These are phyloP conservation scores for Xylariaceae sp. DNA, from an alignment of 2,329 filamentous ascomycete genomes.

Conservation along the genomic window DNA sequence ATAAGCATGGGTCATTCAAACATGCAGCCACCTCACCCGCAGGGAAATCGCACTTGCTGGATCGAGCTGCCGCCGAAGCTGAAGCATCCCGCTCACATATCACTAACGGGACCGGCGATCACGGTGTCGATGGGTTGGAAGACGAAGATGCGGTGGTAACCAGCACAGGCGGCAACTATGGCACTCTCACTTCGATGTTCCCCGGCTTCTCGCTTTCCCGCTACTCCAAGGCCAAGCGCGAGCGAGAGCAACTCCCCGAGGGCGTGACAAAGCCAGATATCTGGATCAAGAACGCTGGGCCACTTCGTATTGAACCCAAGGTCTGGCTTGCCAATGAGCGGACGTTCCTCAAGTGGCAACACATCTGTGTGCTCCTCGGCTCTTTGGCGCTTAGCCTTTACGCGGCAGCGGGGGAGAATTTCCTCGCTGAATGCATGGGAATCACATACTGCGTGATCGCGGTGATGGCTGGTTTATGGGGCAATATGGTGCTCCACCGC, in stretches of 20 bases:
- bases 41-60: conserved; percentile 60
- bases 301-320: conserved; percentile 91
- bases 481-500: conserved; percentile 75
- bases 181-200: conserved; percentile 67
- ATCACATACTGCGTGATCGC: conserved; percentile 79
- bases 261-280: conserved; percentile 80
- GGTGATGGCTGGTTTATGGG: conserved; percentile 80
- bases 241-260: conserved; percentile 63
- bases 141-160: conserved; percentile 33
- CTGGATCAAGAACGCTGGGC: conserved; percentile 93
- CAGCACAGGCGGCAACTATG: conserved; percentile 38
- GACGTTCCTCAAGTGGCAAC: conserved; percentile 98
- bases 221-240: conserved; percentile 58
- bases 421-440: conserved; percentile 74
- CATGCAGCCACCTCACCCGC: conserved; percentile 62
- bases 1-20: conserved; percentile 51
- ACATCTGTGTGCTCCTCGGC: conserved; percentile 84
- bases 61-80: conserved; percentile 48
- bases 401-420: conserved; percentile 78
- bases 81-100: conserved; percentile 26
- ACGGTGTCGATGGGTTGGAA: conserved; percentile 23
- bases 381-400: conserved; percentile 80
- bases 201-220: conserved; percentile 79
- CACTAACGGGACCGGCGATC: conserved; percentile 21
- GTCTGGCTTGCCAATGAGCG: conserved; percentile 98